Evolutionary conservation across 371 early-diverging fungal genomes (phyloP), one percentile per base, ranked within the genome.

Genomic region (Batrachochytrium dendrobatidis): DNA sequence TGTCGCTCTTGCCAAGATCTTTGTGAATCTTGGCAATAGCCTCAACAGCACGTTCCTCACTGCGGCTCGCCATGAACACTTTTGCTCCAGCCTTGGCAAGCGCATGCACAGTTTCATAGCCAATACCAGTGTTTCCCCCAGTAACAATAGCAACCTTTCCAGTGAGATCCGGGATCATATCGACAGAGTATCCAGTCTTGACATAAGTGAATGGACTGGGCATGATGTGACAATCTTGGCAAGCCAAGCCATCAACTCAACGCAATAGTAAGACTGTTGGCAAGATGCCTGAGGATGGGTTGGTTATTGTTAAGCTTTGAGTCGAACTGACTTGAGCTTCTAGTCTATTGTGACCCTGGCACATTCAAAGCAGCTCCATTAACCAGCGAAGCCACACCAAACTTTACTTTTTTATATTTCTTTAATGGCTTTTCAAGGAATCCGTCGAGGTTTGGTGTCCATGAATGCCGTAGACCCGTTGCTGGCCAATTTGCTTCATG

Each of bases 141-240:
- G 88, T 88, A 29, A 90, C 83, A 28, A 90, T 76, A 30, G 83
- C 84, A 49, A 77, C 69, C 70, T 85, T 85, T 32, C 82, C 83
- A 22, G 74, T 60, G 29, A 85, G 74, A 63, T 83, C 76, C n/a
- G 88, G 86, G 45, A 87, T 82, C 24, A 73, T 48, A 6, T 79
- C 69, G 7, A 69, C 58, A 2, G 68, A 51, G 43, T 65, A 78
- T 39, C 39, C 39, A n/a, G n/a, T n/a, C n/a, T n/a, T n/a, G n/a
- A n/a, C n/a, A n/a, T n/a, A n/a, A n/a, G n/a, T n/a, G n/a, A n/a
- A n/a, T n/a, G n/a, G n/a, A n/a, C n/a, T n/a, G n/a, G n/a, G n/a
- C n/a, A n/a, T n/a, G n/a, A n/a, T n/a, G n/a, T n/a, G n/a, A n/a
- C n/a, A n/a, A n/a, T n/a, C n/a, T n/a, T n/a, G n/a, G n/a, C n/a